These are phyloP conservation scores for Penicillium daleae DNA, from an alignment of 495 filamentous ascomycete species.

Conservation along the genomic window DNA sequence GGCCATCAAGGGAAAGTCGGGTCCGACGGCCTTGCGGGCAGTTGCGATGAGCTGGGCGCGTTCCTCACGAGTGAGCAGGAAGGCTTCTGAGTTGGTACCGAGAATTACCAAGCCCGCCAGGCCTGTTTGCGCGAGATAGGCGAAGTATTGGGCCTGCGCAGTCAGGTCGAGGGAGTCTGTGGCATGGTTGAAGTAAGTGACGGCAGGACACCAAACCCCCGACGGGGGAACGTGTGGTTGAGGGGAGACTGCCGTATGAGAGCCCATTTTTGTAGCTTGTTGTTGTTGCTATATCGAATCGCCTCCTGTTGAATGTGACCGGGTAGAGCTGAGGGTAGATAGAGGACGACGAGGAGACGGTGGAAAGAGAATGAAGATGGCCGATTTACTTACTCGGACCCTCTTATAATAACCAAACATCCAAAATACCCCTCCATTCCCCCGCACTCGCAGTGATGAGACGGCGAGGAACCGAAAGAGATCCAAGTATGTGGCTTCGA, in stretches of 20 bases:
- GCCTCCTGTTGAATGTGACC: not conserved
- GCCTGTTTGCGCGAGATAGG: conserved; percentile 56
- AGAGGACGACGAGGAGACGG: not conserved
- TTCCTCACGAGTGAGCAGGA: conserved; percentile 65
- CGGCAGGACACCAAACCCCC: conserved; percentile 28
- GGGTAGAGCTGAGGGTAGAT: not conserved
- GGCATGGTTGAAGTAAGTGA: conserved; percentile 56
- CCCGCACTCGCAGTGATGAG: not conserved
- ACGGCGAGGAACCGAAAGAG: too few species aligned
- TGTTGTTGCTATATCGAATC: not conserved
- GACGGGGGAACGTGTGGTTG: conserved; percentile 28
- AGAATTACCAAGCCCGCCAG: conserved; percentile 63
- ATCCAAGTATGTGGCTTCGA: not conserved
- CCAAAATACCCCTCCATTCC: not conserved
- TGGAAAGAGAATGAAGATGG: not conserved
- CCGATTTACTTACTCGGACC: not conserved
- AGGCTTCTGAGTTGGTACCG: conserved; percentile 69
- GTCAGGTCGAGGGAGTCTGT: conserved; percentile 55
- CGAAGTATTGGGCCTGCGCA: conserved; percentile 56
- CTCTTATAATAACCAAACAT: not conserved
- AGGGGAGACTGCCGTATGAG: conserved; percentile 18
- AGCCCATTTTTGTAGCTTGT: conserved; percentile 8
- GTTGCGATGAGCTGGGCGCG: conserved; percentile 52
- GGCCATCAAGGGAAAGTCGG: conserved; percentile 61
- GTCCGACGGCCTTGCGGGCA: conserved; percentile 56